Conservation (phyloP, 2,329 filamentous ascomycete genomes). For the Pestalotiopsis sp. region DNA sequence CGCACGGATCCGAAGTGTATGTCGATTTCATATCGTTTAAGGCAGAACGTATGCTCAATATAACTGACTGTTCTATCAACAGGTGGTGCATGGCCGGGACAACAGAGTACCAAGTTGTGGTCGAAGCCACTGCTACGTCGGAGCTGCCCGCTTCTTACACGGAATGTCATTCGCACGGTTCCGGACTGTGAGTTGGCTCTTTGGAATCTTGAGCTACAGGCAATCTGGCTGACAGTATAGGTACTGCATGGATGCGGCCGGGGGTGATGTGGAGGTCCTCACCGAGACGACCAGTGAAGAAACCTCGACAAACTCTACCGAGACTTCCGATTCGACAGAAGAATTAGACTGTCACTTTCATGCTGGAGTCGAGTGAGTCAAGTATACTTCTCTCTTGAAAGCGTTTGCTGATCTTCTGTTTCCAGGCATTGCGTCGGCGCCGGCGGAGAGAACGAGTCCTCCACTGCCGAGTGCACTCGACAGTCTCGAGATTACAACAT, state of each 20-base stretch:
- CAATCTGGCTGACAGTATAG: slow-evolving; percentile 37
- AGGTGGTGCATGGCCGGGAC: slow-evolving; percentile 35
- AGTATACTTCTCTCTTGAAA: background rate
- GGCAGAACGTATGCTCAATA: background rate
- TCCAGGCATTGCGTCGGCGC: slow-evolving; percentile 60
- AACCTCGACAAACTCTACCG: slow-evolving; percentile 18
- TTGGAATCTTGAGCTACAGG: too few relatives aligned
- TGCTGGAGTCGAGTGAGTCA: slow-evolving; percentile 72
- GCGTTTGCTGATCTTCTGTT: slow-evolving; percentile 13
- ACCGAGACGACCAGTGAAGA: slow-evolving; percentile 27
- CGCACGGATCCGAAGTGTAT: background rate
- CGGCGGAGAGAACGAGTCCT: slow-evolving; percentile 41
- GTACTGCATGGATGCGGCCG: slow-evolving; percentile 63
- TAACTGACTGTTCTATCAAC: background rate
- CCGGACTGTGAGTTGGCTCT: slow-evolving; percentile 43
- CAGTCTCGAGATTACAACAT: slow-evolving; percentile 65
- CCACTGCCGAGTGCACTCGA: slow-evolving; percentile 44
- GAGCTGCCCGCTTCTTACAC: slow-evolving; percentile 37
- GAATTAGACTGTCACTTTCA: slow-evolving; percentile 69
- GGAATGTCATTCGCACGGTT: slow-evolving; percentile 54
- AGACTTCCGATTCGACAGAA: slow-evolving; percentile 29
- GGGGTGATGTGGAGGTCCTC: slow-evolving; percentile 62
- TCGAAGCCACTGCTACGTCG: slow-evolving; percentile 30
- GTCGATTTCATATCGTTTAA: background rate
- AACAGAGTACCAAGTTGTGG: slow-evolving; percentile 32